A percentile compares a stretch with the other conserved stretches of the same genome.
These are phyloP conservation scores for Pseudozyma hubeiensis DNA, from an alignment of 1,284 basidiomycete species.

Conservation along the genomic window DNA sequence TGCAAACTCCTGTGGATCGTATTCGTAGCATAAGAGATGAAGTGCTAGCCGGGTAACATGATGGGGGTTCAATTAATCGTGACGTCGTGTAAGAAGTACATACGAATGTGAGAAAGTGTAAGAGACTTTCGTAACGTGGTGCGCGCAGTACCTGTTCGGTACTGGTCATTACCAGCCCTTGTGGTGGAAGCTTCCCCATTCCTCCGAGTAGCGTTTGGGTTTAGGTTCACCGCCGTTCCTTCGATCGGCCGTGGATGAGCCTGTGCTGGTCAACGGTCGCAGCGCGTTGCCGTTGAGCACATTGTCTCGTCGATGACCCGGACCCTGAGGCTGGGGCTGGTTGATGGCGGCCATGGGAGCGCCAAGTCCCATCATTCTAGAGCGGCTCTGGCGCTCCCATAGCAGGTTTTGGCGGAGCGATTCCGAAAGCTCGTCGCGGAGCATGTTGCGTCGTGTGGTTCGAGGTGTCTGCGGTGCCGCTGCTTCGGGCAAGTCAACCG, in stretches of 20 bases:
- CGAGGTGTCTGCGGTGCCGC: conserved; percentile 82
- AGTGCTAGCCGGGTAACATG: conserved; percentile 17
- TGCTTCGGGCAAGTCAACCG: conserved; percentile 44
- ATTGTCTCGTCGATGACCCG: conserved; percentile 28
- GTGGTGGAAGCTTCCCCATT: conserved; percentile 63
- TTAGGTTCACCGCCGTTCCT: conserved; percentile 25
- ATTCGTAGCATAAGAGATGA: conserved; percentile 26
- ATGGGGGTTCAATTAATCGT: conserved; percentile 8
- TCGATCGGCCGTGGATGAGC: conserved; percentile 18
- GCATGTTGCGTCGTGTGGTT: conserved; percentile 84
- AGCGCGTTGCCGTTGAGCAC: conserved; percentile 57
- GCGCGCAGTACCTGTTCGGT: neutral
- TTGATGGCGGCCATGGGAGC: conserved; percentile 31
- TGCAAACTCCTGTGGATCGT: conserved; percentile 14
- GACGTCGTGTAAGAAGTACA: conserved; percentile 35
- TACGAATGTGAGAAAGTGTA: neutral
- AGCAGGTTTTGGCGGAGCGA: conserved; percentile 82
- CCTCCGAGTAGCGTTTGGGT: conserved; percentile 51
- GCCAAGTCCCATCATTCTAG: conserved; percentile 64
- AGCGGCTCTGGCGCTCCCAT: conserved; percentile 77
- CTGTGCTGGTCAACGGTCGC: conserved; percentile 54
- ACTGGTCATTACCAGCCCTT: conserved; percentile 55
- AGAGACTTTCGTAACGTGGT: neutral
- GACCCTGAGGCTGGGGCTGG: conserved; percentile 15
- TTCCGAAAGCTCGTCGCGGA: conserved; percentile 85